Evolutionary conservation across 2,329 filamentous ascomycete species (phyloP).

Genomic region (Venturia pyrina): DNA sequence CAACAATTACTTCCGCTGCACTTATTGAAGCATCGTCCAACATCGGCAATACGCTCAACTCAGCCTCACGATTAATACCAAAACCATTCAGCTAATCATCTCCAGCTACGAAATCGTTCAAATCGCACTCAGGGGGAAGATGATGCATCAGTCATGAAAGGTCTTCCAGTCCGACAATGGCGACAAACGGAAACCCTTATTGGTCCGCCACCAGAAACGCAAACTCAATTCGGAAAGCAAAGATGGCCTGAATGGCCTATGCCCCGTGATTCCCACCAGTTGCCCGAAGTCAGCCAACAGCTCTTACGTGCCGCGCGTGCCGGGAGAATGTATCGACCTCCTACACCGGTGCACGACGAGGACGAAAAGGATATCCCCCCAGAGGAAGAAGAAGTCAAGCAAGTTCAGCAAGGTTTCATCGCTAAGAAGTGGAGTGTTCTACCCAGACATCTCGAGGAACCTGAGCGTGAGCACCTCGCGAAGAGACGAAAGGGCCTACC

Average conservation of each 20-base stretch:
- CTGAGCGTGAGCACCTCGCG: slow-evolving; percentile 53
- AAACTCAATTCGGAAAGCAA: slow-evolving; percentile 51
- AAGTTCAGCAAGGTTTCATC: slow-evolving; percentile 34
- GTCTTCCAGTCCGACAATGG: slow-evolving; percentile 87
- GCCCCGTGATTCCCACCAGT: slow-evolving; percentile 73
- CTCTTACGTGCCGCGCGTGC: slow-evolving; percentile 73
- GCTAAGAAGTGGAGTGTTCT: slow-evolving; percentile 49
- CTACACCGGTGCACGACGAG: slow-evolving; percentile 46
- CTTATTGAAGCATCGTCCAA: background rate
- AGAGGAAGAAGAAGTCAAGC: slow-evolving; percentile 32
- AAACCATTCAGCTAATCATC: background rate
- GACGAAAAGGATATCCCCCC: slow-evolving; percentile 23
- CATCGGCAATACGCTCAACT: background rate
- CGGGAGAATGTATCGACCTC: slow-evolving; percentile 64
- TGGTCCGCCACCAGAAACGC: slow-evolving; percentile 48
- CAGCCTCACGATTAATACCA: background rate
- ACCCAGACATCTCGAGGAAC: slow-evolving; percentile 45
- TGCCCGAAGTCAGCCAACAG: slow-evolving; percentile 71
- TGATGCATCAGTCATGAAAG: slow-evolving; percentile 49
- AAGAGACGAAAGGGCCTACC: slow-evolving; percentile 51
- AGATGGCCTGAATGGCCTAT: slow-evolving; percentile 75
- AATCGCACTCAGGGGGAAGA: slow-evolving; percentile 48
- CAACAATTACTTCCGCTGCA: background rate
- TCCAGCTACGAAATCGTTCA: slow-evolving; percentile 21
- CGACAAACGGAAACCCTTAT: slow-evolving; percentile 56